Conservation (phyloP, 2,329 filamentous ascomycete species). For the Colletotrichum orchidophilum region DNA sequence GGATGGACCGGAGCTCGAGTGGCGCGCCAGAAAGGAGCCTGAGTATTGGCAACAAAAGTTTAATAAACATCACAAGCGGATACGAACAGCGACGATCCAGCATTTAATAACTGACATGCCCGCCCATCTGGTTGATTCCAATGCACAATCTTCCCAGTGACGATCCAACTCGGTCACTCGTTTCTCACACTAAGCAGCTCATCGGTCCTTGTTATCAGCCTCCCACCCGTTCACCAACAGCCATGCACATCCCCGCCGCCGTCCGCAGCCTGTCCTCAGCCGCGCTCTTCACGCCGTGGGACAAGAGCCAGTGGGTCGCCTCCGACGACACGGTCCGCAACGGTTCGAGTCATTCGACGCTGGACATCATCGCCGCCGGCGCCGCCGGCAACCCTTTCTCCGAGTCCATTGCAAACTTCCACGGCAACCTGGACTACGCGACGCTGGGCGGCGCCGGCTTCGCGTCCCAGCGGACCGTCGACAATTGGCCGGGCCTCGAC, state of each 20-base stretch:
- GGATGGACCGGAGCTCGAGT: neutral
- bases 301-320: conserved; percentile 68
- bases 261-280: conserved; percentile 11
- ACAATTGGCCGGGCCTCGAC: conserved; percentile 67
- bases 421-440: conserved; percentile 76
- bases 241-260: conserved; percentile 20
- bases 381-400: conserved; percentile 32
- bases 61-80: conserved; percentile 1
- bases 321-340: conserved; percentile 82
- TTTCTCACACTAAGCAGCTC: neutral
- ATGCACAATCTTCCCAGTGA: neutral
- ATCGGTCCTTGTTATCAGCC: neutral
- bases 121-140: neutral
- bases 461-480: conserved; percentile 77
- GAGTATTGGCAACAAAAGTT: neutral
- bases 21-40: neutral
- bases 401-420: conserved; percentile 62
- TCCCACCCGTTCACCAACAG: neutral
- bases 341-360: conserved; percentile 68
- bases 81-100: neutral
- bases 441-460: conserved; percentile 85
- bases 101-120: neutral
- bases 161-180: neutral
- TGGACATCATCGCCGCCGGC: conserved; percentile 45
- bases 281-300: conserved; percentile 62